A percentile compares a stretch with the other conserved stretches of the same genome.
Conservation (phyloP, 2,329 filamentous ascomycete species). For the Talaromyces marneffei region DNA sequence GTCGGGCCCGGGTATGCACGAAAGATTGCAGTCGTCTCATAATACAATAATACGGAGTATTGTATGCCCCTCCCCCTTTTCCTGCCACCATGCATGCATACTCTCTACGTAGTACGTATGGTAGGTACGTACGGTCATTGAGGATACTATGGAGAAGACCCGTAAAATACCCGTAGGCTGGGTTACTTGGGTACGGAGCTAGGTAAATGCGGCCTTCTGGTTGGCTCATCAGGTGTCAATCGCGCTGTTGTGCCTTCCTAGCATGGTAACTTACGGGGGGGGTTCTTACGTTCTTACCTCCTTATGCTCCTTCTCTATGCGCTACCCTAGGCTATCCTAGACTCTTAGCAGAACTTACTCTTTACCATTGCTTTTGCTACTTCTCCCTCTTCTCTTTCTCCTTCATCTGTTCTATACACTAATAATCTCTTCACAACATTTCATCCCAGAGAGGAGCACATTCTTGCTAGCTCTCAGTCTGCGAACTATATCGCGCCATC, state of each 20-base stretch:
- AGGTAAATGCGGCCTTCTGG: neutral
- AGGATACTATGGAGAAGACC: neutral
- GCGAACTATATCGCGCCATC: neutral
- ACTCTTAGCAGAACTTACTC: neutral
- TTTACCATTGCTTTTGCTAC: neutral
- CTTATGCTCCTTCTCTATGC: neutral
- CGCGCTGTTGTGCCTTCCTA: neutral
- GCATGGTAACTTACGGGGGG: too few relatives aligned
- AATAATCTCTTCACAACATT: neutral
- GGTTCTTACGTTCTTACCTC: neutral
- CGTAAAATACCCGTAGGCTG: neutral
- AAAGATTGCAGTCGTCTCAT: neutral
- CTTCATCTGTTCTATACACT: neutral
- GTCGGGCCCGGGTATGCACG: neutral
- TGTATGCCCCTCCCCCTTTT: neutral
- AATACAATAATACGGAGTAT: neutral
- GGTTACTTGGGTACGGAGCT: neutral
- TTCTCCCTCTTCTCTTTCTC: neutral
- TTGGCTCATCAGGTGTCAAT: slow-evolving; percentile 12
- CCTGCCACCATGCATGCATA: neutral
- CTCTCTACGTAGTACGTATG: neutral
- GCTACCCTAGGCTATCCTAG: neutral
- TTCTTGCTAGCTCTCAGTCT: neutral
- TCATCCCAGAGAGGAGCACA: neutral
- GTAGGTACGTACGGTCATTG: neutral